Percentiles rank a stretch among this genome's conserved stretches.
Evolutionary conservation across 2,329 filamentous ascomycete species (phyloP).

Genomic region (Purpureocillium lavendulum): DNA sequence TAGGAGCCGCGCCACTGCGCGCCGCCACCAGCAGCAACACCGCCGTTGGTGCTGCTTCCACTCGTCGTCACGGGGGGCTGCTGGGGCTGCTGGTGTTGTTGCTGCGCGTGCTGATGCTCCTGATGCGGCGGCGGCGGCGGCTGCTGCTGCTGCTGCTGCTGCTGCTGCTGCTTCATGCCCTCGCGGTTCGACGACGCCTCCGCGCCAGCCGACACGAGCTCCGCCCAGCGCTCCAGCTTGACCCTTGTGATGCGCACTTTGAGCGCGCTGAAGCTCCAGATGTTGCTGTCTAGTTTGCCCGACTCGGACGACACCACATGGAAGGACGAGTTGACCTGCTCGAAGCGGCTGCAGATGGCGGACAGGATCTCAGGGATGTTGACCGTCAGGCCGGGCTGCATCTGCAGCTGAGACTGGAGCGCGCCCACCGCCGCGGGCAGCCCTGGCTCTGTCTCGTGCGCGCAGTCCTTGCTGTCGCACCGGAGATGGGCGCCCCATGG

Average conservation of each 20-base stretch:
- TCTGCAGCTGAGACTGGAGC: slow-evolving; percentile 31
- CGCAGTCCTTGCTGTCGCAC: slow-evolving; percentile 3
- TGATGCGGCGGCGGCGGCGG: background rate
- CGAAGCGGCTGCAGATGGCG: slow-evolving; percentile 31
- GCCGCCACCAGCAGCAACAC: too few relatives aligned
- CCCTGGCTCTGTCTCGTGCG: slow-evolving; percentile 24
- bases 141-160: slow-evolving; percentile 10
- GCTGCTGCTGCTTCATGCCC: too few relatives aligned
- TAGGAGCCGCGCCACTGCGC: slow-evolving; percentile 9
- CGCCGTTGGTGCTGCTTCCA: background rate
- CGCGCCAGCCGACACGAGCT: slow-evolving; percentile 31
- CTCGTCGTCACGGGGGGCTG: background rate
- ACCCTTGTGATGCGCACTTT: slow-evolving; percentile 37
- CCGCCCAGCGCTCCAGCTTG: slow-evolving; percentile 38
- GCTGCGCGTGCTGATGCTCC: background rate
- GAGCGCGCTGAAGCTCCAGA: slow-evolving; percentile 39
- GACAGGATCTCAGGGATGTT: slow-evolving; percentile 35
- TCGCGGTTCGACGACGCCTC: slow-evolving; percentile 5
- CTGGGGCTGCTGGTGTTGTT: background rate
- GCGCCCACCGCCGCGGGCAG: slow-evolving; percentile 30
- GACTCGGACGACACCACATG: slow-evolving; percentile 19
- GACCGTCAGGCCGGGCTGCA: slow-evolving; percentile 34
- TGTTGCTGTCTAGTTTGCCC: slow-evolving; percentile 30
- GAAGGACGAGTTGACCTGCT: slow-evolving; percentile 30
- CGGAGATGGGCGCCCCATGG: background rate